Evolutionary conservation across 768 basidiomycete genomes (phyloP).

Genomic region (Lactifluus rugatus): DNA sequence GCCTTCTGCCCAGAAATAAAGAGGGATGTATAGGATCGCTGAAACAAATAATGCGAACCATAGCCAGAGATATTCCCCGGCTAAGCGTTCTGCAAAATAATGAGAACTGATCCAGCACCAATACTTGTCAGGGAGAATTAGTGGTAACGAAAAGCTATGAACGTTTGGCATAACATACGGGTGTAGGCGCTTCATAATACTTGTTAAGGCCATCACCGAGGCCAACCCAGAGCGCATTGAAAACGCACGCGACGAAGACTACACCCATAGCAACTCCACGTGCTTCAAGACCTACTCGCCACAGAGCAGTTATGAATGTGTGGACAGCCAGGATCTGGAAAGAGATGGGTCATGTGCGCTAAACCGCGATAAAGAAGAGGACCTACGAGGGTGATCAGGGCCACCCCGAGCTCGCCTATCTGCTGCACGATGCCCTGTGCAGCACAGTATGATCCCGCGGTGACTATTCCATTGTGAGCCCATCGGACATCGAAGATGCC

Average conservation of each 20-base stretch:
- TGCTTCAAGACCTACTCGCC: conserved; percentile 26
- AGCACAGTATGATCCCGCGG: conserved; percentile 28
- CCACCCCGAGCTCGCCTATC: conserved; percentile 34
- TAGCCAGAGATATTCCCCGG: conserved; percentile 38
- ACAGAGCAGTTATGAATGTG: conserved; percentile 32
- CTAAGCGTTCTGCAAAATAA: conserved; percentile 27
- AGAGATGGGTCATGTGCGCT: neutral
- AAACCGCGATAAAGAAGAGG: neutral
- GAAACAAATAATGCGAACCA: conserved; percentile 34
- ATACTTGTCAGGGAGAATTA: conserved; percentile 19
- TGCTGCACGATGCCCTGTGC: conserved; percentile 34
- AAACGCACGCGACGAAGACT: conserved; percentile 3
- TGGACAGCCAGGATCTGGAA: conserved; percentile 27
- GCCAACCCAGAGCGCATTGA: conserved; percentile 29
- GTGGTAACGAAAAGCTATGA: neutral
- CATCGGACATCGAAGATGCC: conserved; percentile 31
- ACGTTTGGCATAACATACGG: conserved; percentile 21
- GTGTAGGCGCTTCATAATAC: conserved; percentile 29
- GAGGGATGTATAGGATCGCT: conserved; percentile 27
- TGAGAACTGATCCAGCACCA: conserved; percentile 37
- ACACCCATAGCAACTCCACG: conserved; percentile 22
- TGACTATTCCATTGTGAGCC: conserved; percentile 29
- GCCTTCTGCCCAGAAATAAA: conserved; percentile 31
- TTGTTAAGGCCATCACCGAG: conserved; percentile 23
- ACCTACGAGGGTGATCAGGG: conserved; percentile 34